These are phyloP conservation scores for Mortierella sp. DNA, from an alignment of 371 early-diverging fungal species.

Conservation along the genomic window DNA sequence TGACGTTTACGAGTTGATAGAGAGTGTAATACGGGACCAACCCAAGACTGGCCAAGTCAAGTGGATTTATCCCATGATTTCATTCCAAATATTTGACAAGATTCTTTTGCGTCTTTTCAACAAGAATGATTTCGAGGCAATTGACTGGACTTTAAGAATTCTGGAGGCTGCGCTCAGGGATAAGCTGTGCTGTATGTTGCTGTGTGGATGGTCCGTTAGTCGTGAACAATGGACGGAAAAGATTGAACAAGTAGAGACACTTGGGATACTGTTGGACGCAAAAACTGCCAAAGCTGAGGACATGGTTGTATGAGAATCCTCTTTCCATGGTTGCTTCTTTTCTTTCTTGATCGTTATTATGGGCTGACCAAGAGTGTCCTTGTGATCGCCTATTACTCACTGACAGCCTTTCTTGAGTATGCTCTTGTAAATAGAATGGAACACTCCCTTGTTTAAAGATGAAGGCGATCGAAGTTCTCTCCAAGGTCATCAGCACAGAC, in stretches of 20 bases:
- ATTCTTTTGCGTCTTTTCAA: conserved; percentile 6
- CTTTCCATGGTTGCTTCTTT: neutral
- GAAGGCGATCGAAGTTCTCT: conserved; percentile 21
- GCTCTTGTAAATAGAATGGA: conserved; percentile 20
- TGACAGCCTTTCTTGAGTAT: no score
- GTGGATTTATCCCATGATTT: conserved; percentile 17
- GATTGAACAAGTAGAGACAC: conserved; percentile 17
- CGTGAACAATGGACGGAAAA: conserved; percentile 13
- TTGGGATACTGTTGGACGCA: conserved; percentile 15
- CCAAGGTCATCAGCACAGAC: conserved; percentile 7
- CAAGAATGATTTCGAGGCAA: conserved; percentile 1
- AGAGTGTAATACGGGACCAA: conserved; percentile 17
- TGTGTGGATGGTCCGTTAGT: conserved; percentile 33
- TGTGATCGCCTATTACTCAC: no score
- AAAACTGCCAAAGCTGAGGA: conserved; percentile 9
- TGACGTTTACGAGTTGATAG: conserved; percentile 19
- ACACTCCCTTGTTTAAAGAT: conserved; percentile 23
- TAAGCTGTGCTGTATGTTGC: conserved; percentile 17
- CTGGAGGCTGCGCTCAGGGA: conserved; percentile 25
- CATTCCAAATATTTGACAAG: conserved; percentile 17
- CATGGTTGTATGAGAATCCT: conserved; percentile 13
- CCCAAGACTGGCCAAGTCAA: conserved; percentile 9
- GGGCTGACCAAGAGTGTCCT: no score
- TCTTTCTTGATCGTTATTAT: neutral
- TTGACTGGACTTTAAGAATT: conserved; percentile 15